A percentile compares a stretch with the other conserved stretches of the same genome.
phyloP scores from a whole-genome alignment of 2,329 filamentous ascomycete genomes.

The Apiospora malaysiana region DNA sequence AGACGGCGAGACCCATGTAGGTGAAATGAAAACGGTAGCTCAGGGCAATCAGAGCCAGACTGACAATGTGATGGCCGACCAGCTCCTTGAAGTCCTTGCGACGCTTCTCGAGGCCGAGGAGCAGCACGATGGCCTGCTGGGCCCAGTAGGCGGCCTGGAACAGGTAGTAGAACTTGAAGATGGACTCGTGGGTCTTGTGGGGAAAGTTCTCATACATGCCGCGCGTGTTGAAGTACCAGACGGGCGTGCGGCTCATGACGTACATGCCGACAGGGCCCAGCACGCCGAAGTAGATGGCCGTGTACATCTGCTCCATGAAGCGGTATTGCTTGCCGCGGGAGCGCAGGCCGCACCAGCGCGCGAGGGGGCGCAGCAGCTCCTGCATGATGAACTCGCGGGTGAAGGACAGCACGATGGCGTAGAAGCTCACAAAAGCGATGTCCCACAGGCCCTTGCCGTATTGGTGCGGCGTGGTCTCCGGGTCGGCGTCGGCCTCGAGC shows the following conservation, averaged over 20 bases:
- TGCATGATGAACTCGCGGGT: slow-evolving; percentile 98
- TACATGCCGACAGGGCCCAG: slow-evolving; percentile 85
- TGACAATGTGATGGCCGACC: slow-evolving; percentile 90
- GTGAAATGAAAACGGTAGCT: slow-evolving; percentile 98
- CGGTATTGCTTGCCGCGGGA: slow-evolving; percentile 80
- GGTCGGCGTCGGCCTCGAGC: slow-evolving; percentile 45
- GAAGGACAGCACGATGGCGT: slow-evolving; percentile 88
- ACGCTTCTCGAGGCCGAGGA: slow-evolving; percentile 89
- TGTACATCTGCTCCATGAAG: slow-evolving; percentile 97
- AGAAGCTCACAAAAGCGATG: slow-evolving; percentile 86
- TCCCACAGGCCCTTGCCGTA: slow-evolving; percentile 93
- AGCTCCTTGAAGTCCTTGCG: slow-evolving; percentile 95
- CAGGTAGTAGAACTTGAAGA: slow-evolving; percentile 95
- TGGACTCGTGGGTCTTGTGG: slow-evolving; percentile 77
- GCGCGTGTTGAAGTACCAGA: slow-evolving; percentile 94
- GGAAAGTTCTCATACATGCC: slow-evolving; percentile 92
- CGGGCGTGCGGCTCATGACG: slow-evolving; percentile 87
- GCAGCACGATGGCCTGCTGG: slow-evolving; percentile 87
- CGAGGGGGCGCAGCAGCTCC: slow-evolving; percentile 79
- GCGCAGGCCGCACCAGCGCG: slow-evolving; percentile 70
- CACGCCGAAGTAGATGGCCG: slow-evolving; percentile 85
- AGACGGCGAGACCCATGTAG: slow-evolving; percentile 91
- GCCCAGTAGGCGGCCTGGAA: slow-evolving; percentile 95
- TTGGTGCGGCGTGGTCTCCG: slow-evolving; percentile 57
- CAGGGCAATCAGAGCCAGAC: slow-evolving; percentile 78